A percentile compares a stretch with the other conserved stretches of the same genome.
Conservation (phyloP, 2,329 filamentous ascomycete genomes). For the Claviceps arundinis region DNA sequence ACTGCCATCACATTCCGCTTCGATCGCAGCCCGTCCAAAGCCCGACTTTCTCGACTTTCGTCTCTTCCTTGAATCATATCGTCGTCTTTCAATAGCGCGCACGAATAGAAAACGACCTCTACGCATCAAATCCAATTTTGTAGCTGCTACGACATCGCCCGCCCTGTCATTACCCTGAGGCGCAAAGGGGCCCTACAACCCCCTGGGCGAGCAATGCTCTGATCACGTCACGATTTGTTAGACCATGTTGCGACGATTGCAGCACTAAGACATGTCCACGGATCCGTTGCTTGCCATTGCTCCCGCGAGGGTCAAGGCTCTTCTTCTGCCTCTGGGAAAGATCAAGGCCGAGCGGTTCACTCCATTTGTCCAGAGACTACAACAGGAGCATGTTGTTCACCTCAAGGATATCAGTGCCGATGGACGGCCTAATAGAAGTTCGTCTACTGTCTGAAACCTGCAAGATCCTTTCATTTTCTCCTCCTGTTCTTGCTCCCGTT, state of each 20-base stretch:
- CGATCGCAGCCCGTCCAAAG: neutral
- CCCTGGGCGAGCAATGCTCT: neutral
- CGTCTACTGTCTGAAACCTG: neutral
- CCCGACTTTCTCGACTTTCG: too few relatives aligned
- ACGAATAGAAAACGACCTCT: neutral
- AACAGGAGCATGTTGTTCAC: slow-evolving; percentile 66
- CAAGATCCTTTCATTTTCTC: neutral
- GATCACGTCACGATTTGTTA: slow-evolving; percentile 1
- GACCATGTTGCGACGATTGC: slow-evolving; percentile 21
- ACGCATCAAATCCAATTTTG: neutral
- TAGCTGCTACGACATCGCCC: neutral
- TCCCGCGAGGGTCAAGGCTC: slow-evolving; percentile 77
- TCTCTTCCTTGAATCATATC: too few relatives aligned
- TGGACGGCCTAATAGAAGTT: slow-evolving; percentile 72
- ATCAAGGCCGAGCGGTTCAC: slow-evolving; percentile 74
- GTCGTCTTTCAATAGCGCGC: neutral
- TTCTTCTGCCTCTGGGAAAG: slow-evolving; percentile 74
- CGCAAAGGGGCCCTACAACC: neutral
- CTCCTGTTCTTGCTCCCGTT: neutral
- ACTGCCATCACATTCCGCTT: neutral
- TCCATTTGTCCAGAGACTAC: slow-evolving; percentile 64
- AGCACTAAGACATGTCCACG: slow-evolving; percentile 59
- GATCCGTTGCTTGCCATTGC: slow-evolving; percentile 85
- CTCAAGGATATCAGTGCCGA: slow-evolving; percentile 80
- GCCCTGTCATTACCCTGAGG: neutral